Evolutionary conservation across 129 eudicot genomes (phyloP), one percentile per base, ranked within the genome.

Genomic region (Flaveria bidentis): DNA sequence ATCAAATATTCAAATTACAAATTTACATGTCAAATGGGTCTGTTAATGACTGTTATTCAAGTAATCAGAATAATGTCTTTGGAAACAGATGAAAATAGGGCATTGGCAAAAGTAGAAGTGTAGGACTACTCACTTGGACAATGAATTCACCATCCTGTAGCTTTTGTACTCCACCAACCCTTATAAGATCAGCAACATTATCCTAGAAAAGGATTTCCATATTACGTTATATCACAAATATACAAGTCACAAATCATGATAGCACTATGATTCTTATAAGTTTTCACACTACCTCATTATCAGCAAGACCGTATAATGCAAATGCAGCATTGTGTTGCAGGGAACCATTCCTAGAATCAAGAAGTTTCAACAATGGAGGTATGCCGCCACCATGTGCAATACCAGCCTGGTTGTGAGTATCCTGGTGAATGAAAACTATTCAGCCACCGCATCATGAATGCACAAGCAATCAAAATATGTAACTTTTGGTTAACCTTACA

Each of bases 271-370:
- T 45, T 73, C 10, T 63, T 49, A 45, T 55, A 56, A 58, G 65
- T 17, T 56, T 28, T 41, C 20, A 61, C 20, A 57, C 14, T 80
- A 89, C 94, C 94, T 86, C 94, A 69, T 89, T 89, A 79, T 89
- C 91, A 47, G 94, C 94, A 74, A 89, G 94, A 36, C 94, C 91
- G 45, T 89, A 89, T 11, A 89, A 83, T 23, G 94, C 94, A 75
- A 89, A 89, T 76, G 94, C 94, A 51, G 94, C 91, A 82, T 89
- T 89, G 74, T 89, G 94, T 66, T 89, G 94, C 66, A 89, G 81
- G 49, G 91, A 82, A 58, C 91, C 94, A 71, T 82, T 86, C 71
- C 77, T 82, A 12, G 94, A 89, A 78, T 89, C 91, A 76, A 89
- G 91, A 65, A 89, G 94, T 73, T 84, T 89, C 58, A 89, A 58